Evolutionary conservation across 495 filamentous ascomycete genomes (phyloP).

Genomic region (Melanomma pulvis-pyrius): DNA sequence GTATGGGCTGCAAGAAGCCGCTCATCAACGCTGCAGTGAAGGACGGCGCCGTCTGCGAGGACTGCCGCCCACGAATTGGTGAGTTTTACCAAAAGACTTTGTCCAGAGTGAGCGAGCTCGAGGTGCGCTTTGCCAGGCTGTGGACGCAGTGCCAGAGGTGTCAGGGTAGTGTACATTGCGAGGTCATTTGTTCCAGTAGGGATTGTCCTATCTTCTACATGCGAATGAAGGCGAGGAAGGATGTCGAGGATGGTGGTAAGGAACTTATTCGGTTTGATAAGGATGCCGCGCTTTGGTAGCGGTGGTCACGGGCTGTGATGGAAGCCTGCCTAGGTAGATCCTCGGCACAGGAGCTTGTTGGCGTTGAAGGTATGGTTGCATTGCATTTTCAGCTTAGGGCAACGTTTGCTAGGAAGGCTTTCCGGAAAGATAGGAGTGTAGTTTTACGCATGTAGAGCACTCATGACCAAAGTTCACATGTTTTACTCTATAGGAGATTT

Average conservation of each 20-base stretch:
- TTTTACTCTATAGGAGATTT: no score
- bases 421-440: no score
- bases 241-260: conserved; percentile 91
- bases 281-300: conserved; percentile 66
- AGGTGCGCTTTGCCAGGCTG: conserved; percentile 86
- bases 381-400: no score
- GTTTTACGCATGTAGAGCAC: no score
- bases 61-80: conserved; percentile 81
- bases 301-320: no score
- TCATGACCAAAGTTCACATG: no score
- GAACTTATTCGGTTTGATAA: conserved; percentile 89
- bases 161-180: conserved; percentile 94
- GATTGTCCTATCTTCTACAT: conserved; percentile 99
- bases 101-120: conserved; percentile 82
- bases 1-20: conserved; percentile 98
- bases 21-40: conserved; percentile 75
- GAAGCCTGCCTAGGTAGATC: no score
- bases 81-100: conserved; percentile 94
- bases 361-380: no score
- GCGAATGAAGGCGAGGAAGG: conserved; percentile 99
- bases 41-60: conserved; percentile 82
- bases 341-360: no score
- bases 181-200: conserved; percentile 93
- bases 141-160: conserved; percentile 99
- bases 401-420: no score